Percentiles rank a stretch among this genome's conserved stretches.
These are phyloP conservation scores for Lasiosphaeria hispida DNA, from an alignment of 495 filamentous ascomycete genomes.

Conservation along the genomic window DNA sequence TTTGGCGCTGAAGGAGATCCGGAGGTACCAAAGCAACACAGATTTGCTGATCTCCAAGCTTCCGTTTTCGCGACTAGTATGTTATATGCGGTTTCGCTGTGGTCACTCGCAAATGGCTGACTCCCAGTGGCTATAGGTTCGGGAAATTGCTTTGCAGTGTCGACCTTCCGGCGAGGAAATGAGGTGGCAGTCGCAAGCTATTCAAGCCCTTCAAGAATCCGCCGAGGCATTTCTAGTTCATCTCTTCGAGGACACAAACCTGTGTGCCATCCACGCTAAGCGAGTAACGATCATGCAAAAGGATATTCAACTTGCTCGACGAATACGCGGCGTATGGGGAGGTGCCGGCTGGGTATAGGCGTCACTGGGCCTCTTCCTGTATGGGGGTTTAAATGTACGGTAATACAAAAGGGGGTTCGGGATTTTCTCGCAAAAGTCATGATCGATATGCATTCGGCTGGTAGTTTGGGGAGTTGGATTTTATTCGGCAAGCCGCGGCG, in stretches of 20 bases:
- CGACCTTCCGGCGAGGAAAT: constrained; percentile 57
- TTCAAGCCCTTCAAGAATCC: constrained; percentile 86
- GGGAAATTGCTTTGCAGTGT: constrained; percentile 70
- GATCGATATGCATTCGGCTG: constrained; percentile 2
- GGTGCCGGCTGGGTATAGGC: constrained; percentile 38
- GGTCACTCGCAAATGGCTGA: not conserved
- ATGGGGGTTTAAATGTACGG: too few species aligned
- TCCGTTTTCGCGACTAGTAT: constrained; percentile 81
- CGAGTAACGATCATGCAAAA: constrained; percentile 97
- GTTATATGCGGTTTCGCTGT: constrained; percentile 17
- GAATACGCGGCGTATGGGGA: constrained; percentile 69
- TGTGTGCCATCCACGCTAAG: constrained; percentile 94
- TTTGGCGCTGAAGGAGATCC: constrained; percentile 79
- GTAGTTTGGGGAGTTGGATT: not conserved
- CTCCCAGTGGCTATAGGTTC: constrained; percentile 51
- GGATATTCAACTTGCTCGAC: constrained; percentile 84
- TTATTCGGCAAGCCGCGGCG: constrained; percentile 3
- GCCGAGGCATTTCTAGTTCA: constrained; percentile 91
- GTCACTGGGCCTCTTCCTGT: too few species aligned
- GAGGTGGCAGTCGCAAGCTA: constrained; percentile 90
- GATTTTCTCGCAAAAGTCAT: not conserved
- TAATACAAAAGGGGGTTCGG: not conserved
- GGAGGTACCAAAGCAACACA: constrained; percentile 75
- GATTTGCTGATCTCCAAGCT: constrained; percentile 79
- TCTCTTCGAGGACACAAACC: constrained; percentile 91